A percentile compares a stretch with the other conserved stretches of the same genome.
These are phyloP conservation scores for Umbilicus rupestris DNA, from an alignment of 164 flowering plant genomes.

Conservation along the genomic window DNA sequence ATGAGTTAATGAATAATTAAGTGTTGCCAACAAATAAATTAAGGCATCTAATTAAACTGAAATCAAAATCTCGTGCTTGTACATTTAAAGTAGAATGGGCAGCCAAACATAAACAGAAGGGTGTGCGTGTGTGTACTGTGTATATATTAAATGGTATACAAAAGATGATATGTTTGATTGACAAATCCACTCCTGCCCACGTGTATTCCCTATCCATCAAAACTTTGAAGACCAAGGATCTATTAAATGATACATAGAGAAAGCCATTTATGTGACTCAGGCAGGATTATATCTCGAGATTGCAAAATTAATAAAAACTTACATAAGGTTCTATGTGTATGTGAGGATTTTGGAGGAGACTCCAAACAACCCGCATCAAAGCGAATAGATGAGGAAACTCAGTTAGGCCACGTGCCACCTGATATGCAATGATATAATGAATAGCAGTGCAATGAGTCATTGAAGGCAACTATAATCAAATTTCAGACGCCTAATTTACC, in stretches of 20 bases:
- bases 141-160: too few species aligned
- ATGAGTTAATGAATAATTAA: too few species aligned
- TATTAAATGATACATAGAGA: not conserved
- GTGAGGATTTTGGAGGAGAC: constrained; percentile 90
- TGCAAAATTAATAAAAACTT: constrained; percentile 28
- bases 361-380: constrained; percentile 78
- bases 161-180: too few species aligned
- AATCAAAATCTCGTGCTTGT: too few species aligned
- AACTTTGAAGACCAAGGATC: too few species aligned
- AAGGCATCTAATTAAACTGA: too few species aligned
- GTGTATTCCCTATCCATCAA: too few species aligned
- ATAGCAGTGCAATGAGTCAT: not conserved
- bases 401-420: constrained; percentile 78
- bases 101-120: too few species aligned
- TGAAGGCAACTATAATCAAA: not conserved
- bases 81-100: too few species aligned
- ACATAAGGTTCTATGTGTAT: constrained; percentile 96
- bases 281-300: not conserved
- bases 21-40: too few species aligned
- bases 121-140: too few species aligned
- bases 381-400: constrained; percentile 65
- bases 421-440: constrained; percentile 12
- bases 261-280: not conserved
- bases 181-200: too few species aligned
- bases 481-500: constrained; percentile 29